Base-by-base conservation (phyloP, 179 eudicot genomes). In the Actinidia arguta region DNA sequence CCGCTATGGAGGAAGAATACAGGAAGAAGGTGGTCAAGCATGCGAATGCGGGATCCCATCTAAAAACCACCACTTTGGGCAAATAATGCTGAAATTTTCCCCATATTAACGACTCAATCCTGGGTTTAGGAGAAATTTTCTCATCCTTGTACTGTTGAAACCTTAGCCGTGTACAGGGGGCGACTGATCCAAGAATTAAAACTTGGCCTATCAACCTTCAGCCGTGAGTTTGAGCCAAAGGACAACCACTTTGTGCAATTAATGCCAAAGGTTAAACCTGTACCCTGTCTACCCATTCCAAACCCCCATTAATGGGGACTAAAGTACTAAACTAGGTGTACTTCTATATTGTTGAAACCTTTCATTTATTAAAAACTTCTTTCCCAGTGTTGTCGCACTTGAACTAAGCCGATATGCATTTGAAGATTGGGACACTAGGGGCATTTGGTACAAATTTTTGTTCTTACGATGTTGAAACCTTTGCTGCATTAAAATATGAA, bases 391-490 rank as follows among this genome's bases (percentile, higher is more conserved):
- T 69, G 47, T 22, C 10, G n/a, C 24, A 20, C 17, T 36, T n/a
- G 39, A 67, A 67, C 6, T 16, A 51, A 2, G 61, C 13, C 24
- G 25, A 51, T 5, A 24, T 18, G 46, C 16, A 24, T 52, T 27
- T 73, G n/a, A 27, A 25, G 24, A 51, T 17, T 51, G 27, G 61
- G n/a, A 73, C 51, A 55, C 78, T 54, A 18, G 78, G 78, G 55
- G 48, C 63, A 18, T 55, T 55, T 14, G 11, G 46, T 52, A 50
- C 52, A 27, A 4, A 27, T 13, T 73, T 51, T 25, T 73, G 3
- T 73, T n/a, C 44, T 36, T 25, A 55, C 9, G 8, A 25, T 11
- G 56, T 16, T n/a, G 16, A 64, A 64, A 64, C 20, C 17, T 54
- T 3, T 75, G 5, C 24, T 54, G 24, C 79, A 76, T 5, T 9